Conservation (phyloP, 345 rosid genomes). For the Pugionium dolabratum region DNA sequence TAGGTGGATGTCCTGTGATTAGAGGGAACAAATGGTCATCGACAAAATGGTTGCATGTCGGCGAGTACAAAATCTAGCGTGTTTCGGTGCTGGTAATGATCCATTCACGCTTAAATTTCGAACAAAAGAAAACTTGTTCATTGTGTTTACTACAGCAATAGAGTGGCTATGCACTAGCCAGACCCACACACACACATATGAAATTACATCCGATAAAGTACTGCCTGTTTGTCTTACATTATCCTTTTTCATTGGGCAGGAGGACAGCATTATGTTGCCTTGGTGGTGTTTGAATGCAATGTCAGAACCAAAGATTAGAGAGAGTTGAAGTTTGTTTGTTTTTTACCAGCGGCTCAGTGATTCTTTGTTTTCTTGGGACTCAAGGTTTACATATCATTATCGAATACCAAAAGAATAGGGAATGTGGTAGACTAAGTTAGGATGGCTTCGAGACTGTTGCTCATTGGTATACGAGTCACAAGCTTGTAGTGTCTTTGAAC, state of each 20-base stretch:
- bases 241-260: conserved; percentile 32
- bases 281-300: conserved; percentile 23
- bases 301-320: conserved; percentile 17
- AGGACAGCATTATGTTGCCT: conserved; percentile 14
- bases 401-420: conserved; percentile 28
- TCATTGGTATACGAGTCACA: conserved; percentile 22
- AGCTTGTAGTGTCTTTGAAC: conserved; percentile 22
- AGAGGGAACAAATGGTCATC: conserved; percentile 93
- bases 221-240: conserved; percentile 3
- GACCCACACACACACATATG: not conserved
- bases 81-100: conserved; percentile 6
- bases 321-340: conserved; percentile 33
- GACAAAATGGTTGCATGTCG: conserved; percentile 89
- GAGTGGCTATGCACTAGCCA: conserved; percentile 5
- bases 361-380: conserved; percentile 26
- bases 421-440: conserved; percentile 30
- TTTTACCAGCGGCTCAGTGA: conserved; percentile 33
- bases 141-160: conserved; percentile 10
- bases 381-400: conserved; percentile 31
- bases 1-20: conserved; percentile 93
- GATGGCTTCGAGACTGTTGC: conserved; percentile 18
- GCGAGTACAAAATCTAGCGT: conserved; percentile 55
- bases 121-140: not conserved
- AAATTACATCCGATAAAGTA: not conserved
- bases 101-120: conserved; percentile 4